A percentile compares a stretch with the other conserved stretches of the same genome.
Conservation (phyloP, 2,329 filamentous ascomycete species). For the Xylariaceae sp. region DNA sequence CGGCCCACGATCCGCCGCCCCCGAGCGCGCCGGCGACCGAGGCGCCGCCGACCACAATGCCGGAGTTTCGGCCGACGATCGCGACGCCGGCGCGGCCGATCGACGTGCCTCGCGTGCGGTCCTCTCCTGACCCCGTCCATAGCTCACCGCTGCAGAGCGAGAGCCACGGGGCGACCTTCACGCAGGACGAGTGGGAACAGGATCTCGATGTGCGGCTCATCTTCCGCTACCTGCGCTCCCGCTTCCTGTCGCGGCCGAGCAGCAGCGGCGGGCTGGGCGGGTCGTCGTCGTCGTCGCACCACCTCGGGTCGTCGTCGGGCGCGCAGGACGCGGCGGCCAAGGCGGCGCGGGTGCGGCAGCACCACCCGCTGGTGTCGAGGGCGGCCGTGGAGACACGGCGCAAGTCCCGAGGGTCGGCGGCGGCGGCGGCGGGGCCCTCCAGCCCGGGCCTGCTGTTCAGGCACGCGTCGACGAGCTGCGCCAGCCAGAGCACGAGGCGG, state of each 20-base stretch:
- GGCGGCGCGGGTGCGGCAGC: conserved; percentile 75
- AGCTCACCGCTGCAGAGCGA: conserved; percentile 14
- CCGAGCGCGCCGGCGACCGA: conserved; percentile 36
- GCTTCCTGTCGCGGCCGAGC: conserved; percentile 53
- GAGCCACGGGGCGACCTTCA: conserved; percentile 31
- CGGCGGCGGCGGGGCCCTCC: conserved; percentile 41
- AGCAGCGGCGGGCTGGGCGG: conserved; percentile 35
- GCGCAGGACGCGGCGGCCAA: conserved; percentile 64
- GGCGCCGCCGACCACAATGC: conserved; percentile 35
- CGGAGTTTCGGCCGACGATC: conserved; percentile 43
- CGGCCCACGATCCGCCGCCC: conserved; percentile 27
- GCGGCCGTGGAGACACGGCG: conserved; percentile 47
- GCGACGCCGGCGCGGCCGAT: conserved; percentile 28
- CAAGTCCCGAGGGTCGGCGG: no score
- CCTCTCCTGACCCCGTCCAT: background rate
- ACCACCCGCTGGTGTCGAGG: conserved; percentile 76
- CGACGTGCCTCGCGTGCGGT: conserved; percentile 25
- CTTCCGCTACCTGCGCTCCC: conserved; percentile 75
- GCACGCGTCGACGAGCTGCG: conserved; percentile 64
- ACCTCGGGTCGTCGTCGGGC: conserved; percentile 33
- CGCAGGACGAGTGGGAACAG: conserved; percentile 84
- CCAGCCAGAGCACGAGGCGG: conserved; percentile 80
- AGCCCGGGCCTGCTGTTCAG: conserved; percentile 40
- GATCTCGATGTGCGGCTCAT: conserved; percentile 87
- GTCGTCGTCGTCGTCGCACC: conserved; percentile 37